phyloP scores from a whole-genome alignment of 2,329 filamentous ascomycete species.

The Colletotrichum sp. region DNA sequence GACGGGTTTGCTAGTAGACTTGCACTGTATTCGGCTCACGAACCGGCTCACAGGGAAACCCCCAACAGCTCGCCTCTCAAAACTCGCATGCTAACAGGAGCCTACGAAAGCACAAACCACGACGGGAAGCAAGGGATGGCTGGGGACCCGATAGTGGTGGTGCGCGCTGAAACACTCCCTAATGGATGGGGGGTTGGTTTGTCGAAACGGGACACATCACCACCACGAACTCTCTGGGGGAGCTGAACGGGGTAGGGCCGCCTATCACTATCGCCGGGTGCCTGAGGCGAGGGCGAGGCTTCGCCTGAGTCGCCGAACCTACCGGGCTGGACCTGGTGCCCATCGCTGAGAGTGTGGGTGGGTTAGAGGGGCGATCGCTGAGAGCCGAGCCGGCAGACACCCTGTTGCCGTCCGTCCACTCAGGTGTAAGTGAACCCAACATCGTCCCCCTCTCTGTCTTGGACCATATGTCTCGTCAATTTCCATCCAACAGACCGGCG shows the following conservation, averaged over 20 bases:
- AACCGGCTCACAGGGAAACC: not conserved
- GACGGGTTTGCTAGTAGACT: not conserved
- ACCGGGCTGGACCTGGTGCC: not conserved
- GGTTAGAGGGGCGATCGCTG: not conserved
- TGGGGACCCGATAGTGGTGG: not conserved
- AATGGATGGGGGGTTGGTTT: not conserved
- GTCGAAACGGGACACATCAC: not conserved
- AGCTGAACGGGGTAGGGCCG: not conserved
- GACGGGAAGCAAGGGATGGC: not conserved
- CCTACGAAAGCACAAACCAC: not conserved
- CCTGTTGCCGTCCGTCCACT: not conserved
- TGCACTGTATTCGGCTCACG: not conserved
- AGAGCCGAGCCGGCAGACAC: not conserved
- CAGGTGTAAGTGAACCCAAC: not conserved
- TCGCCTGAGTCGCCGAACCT: not conserved
- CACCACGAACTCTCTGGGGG: not conserved
- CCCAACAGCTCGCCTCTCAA: not conserved
- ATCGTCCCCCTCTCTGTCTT: not conserved
- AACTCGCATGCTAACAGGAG: not conserved
- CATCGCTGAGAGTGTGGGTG: not conserved
- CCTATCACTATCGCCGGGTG: not conserved
- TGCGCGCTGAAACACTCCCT: not conserved
- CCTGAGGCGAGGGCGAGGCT: not conserved
- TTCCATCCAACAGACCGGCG: not conserved
- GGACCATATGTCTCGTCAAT: not conserved